These are phyloP conservation scores for Lactarius evosmus DNA, from an alignment of 768 basidiomycete genomes.

Conservation along the genomic window DNA sequence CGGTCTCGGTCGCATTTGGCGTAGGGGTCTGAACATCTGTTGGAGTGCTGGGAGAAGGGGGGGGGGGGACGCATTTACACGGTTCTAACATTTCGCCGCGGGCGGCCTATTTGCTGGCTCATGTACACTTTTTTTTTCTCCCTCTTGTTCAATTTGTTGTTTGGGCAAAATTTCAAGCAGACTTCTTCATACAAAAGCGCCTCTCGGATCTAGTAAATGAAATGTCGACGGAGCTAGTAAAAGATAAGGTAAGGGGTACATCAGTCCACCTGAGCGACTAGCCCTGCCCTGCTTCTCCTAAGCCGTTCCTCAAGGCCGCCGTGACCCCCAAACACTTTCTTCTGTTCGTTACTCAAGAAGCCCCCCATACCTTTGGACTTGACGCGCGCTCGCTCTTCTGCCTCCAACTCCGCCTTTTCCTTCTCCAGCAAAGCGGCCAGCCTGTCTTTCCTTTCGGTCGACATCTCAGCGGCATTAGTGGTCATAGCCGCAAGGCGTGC, in stretches of 20 bases:
- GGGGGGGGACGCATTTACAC: background rate
- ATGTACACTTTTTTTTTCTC: background rate
- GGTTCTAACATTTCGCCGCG: conserved; percentile 13
- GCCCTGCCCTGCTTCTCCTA: conserved; percentile 62
- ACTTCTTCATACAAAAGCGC: conserved; percentile 18
- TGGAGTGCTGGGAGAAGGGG: background rate
- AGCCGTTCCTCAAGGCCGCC: conserved; percentile 81
- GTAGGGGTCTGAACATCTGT: conserved; percentile 2
- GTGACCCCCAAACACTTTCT: conserved; percentile 74
- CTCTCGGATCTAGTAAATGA: conserved; percentile 15
- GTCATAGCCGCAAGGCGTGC: conserved; percentile 92
- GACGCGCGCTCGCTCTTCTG: conserved; percentile 61
- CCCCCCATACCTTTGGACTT: conserved; percentile 76
- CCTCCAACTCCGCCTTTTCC: conserved; percentile 75
- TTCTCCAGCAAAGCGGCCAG: conserved; percentile 64
- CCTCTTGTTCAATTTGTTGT: background rate
- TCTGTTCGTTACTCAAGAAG: conserved; percentile 81
- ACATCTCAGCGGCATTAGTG: conserved; percentile 62
- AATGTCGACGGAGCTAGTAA: conserved; percentile 4
- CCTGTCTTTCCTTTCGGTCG: conserved; percentile 66
- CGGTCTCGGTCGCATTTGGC: conserved; percentile 14
- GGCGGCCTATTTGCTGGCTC: conserved; percentile 15
- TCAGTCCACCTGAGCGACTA: conserved; percentile 65
- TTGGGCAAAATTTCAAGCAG: conserved; percentile 12
- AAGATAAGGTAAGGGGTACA: conserved; percentile 16